Conservation (phyloP, 257 asterid genomes). For the Solanum okadae region DNA sequence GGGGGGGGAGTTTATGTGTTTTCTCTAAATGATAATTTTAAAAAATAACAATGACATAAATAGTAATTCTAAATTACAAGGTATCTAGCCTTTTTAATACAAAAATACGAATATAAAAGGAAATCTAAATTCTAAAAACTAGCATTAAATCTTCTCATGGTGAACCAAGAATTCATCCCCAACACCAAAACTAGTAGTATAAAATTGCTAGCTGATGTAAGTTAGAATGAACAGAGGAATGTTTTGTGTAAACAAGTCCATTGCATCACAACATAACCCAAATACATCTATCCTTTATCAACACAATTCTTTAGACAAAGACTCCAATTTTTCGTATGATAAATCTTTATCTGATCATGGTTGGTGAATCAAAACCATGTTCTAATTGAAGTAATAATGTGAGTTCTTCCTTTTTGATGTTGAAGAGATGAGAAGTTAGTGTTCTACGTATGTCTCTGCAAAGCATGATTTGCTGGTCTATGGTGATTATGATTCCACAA, state of each 20-base stretch:
- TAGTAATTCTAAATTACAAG: too few species aligned
- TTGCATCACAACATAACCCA: neutral
- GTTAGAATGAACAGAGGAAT: neutral
- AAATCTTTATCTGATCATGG: neutral
- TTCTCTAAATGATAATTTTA: too few species aligned
- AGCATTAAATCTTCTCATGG: neutral
- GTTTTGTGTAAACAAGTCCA: neutral
- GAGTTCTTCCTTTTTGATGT: conserved; percentile 5
- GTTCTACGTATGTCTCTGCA: conserved; percentile 26
- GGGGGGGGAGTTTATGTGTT: too few species aligned
- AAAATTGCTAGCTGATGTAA: neutral
- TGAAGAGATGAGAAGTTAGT: conserved; percentile 56
- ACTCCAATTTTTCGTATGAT: neutral
- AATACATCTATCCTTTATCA: neutral
- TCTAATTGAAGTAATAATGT: neutral
- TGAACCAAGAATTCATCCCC: neutral
- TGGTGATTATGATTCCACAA: conserved; percentile 11
- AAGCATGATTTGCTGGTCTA: conserved; percentile 9
- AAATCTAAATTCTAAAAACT: neutral
- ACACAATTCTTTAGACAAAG: neutral
- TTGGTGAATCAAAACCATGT: neutral
- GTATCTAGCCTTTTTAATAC: too few species aligned
- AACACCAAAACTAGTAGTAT: neutral
- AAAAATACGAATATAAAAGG: neutral
- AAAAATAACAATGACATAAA: too few species aligned